Conservation (phyloP, 306 rosid genomes). For the Hylodesmum podocarpum region DNA sequence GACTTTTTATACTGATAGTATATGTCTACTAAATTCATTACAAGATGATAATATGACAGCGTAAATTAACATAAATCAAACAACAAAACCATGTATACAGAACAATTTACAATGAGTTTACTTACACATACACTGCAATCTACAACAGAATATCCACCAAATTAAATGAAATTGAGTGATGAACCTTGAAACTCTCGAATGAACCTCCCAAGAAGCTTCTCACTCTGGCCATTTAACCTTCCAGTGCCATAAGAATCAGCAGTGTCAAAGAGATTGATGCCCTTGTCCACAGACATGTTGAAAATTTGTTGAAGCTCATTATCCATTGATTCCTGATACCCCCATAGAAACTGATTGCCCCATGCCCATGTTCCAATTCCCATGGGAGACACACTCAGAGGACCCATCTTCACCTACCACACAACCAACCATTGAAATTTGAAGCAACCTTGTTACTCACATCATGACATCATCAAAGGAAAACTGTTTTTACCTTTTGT, state of each 20-base stretch:
- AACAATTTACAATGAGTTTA: not conserved
- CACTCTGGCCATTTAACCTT: constrained; percentile 85
- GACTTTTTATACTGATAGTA: no score
- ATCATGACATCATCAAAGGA: not conserved
- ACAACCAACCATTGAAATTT: not conserved
- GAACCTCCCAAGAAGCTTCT: constrained; percentile 82
- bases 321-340: constrained; percentile 85
- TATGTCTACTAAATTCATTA: not conserved
- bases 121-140: not conserved
- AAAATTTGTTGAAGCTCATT: constrained; percentile 74
- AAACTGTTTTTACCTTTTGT: constrained; percentile 63
- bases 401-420: constrained; percentile 82
- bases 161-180: not conserved
- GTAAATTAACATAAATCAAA: not conserved
- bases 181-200: constrained; percentile 69
- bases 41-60: not conserved
- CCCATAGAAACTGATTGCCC: constrained; percentile 97
- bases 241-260: constrained; percentile 98
- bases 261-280: constrained; percentile 87
- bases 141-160: not conserved
- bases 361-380: constrained; percentile 99
- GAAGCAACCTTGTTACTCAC: not conserved
- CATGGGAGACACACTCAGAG: constrained; percentile 86
- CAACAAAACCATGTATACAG: not conserved
- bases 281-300: constrained; percentile 71